Percentiles rank a stretch among this genome's conserved stretches.
Evolutionary conservation across 2,329 filamentous ascomycete genomes (phyloP).

Genomic region (Parafenestella ontariensis): DNA sequence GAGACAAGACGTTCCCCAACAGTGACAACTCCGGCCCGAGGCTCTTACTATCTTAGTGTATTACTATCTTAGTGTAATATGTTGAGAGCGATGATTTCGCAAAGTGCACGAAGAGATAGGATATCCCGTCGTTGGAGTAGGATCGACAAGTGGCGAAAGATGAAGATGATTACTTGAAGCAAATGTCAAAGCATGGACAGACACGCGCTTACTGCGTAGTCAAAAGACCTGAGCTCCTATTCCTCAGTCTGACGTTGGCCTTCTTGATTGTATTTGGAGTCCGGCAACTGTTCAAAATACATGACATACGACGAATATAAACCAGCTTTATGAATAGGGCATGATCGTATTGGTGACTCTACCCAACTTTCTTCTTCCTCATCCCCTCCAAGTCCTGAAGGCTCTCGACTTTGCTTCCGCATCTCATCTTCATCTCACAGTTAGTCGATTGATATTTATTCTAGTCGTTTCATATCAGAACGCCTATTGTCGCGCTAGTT

Average conservation of each 20-base stretch:
- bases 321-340: conserved; percentile 63
- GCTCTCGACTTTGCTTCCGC: conserved; percentile 60
- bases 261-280: conserved; percentile 61
- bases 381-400: conserved; percentile 66
- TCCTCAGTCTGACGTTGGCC: conserved; percentile 56
- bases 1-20: conserved; percentile 9
- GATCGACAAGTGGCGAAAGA: conserved; percentile 58
- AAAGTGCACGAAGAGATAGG: conserved; percentile 54
- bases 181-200: conserved; percentile 55
- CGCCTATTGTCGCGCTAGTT: conserved; percentile 58
- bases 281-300: conserved; percentile 65
- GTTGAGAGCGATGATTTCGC: conserved; percentile 59
- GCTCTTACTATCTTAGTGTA: conserved; percentile 35
- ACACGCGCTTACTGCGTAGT: conserved; percentile 64
- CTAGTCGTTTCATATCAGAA: conserved; percentile 64
- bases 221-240: conserved; percentile 60
- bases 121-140: conserved; percentile 58
- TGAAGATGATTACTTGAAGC: conserved; percentile 56
- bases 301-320: conserved; percentile 54
- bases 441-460: conserved; percentile 66
- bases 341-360: conserved; percentile 65
- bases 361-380: conserved; percentile 66
- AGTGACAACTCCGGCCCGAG: conserved; percentile 29
- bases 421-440: conserved; percentile 60
- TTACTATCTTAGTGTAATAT: too few species aligned